Evolutionary conservation across 2,329 filamentous ascomycete species (phyloP).

Genomic region (Lecanicillium sp.): DNA sequence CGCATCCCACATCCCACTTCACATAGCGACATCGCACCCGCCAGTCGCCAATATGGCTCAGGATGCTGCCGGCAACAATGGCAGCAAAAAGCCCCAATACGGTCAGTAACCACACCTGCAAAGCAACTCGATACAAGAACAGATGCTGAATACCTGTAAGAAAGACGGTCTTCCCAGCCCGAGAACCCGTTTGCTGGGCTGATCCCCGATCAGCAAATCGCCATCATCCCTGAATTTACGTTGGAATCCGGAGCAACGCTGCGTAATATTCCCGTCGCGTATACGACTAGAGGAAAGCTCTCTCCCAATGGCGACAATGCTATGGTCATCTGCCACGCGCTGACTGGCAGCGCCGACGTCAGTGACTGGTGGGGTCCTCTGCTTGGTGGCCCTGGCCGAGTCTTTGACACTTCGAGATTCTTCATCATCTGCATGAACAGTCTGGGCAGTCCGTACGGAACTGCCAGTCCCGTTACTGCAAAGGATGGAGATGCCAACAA

Average conservation of each 20-base stretch:
- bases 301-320: conserved; percentile 56
- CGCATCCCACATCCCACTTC: background rate
- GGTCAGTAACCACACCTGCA: conserved; percentile 8
- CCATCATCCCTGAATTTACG: conserved; percentile 79
- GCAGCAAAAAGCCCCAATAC: conserved; percentile 9
- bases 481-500: conserved; percentile 72
- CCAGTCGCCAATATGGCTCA: background rate
- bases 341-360: conserved; percentile 81
- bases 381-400: conserved; percentile 68
- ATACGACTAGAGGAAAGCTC: conserved; percentile 59
- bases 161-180: conserved; percentile 62
- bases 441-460: conserved; percentile 77
- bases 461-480: conserved; percentile 80
- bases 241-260: conserved; percentile 88
- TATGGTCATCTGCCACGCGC: conserved; percentile 75
- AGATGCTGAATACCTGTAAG: conserved; percentile 60
- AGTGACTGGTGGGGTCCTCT: conserved; percentile 85
- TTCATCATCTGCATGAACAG: conserved; percentile 85
- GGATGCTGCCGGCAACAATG: conserved; percentile 8
- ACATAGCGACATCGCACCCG: background rate
- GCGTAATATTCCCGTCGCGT: conserved; percentile 66
- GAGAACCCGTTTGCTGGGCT: conserved; percentile 87
- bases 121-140: conserved; percentile 32
- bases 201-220: conserved; percentile 84
- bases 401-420: conserved; percentile 77